Evolutionary conservation across 2,329 filamentous ascomycete genomes (phyloP), one percentile per base, ranked within the genome.

Genomic region (Immersiporthe knoxdaviesiana): DNA sequence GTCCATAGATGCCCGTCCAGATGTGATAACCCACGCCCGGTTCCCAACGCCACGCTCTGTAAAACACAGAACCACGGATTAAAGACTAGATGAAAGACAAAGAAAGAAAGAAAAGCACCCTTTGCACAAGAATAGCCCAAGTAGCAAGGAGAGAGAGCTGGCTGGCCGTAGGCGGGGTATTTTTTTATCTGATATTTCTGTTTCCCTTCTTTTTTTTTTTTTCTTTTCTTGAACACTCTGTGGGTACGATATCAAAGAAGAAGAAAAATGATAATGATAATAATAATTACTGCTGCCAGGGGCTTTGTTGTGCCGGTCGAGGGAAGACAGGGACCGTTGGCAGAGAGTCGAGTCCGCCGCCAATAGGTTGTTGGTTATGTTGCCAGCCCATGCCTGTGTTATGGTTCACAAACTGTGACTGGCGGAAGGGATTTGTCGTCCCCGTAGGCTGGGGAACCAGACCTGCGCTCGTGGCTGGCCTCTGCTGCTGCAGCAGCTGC

Each of bases 371-470:
- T 73, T 91, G 89, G 71, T 88, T 88, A 72, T 91, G 87, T 78
- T 97, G 94, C 93, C 96, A 98, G 1, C 93, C 93, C 79, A 92
- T 86, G 0, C 95, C 94, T 0, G 94, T 97, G 72, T 90, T 85
- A 76, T 97, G 94, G 76, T 97, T 96, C 65, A 97, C 90, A 78
- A 97, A 97, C 4, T 91, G 89, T 60, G 92, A 93, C 77, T 98
- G 94, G 21, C 96, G 88, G 85, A 98, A 98, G 0, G 96, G 96
- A 76, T 99, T 99, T 2, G 94, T 97, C 75, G 88, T 93, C 11
- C 94, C 94, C 0, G 94, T 97, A 1, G 91, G 87, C 75, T 95
- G 93, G 2, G 93, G 88, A 66, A 86, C 86, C 6, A 96, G 81
- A 12, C 85, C 78, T 14, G 79, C 79, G 44, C 79, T 82, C 1